phyloP scores from a whole-genome alignment of 495 filamentous ascomycete species.

The Sordaria brevicollis region DNA sequence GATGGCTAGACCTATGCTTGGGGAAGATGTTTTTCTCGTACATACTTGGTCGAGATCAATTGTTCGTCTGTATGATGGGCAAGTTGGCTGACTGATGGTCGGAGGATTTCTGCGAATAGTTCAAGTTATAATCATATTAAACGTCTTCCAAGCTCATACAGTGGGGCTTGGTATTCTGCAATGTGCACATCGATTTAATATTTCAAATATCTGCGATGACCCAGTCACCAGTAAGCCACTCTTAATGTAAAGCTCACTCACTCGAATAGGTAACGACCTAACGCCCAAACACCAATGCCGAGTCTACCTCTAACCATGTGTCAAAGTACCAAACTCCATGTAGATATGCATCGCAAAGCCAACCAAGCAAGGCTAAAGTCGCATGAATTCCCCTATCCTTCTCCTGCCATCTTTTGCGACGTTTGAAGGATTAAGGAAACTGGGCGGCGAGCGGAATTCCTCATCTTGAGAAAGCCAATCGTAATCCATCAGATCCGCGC shows the following conservation, averaged over 20 bases:
- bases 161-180: rapidly evolving
- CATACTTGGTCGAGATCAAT: background rate
- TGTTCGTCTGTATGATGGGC: background rate
- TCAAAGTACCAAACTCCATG: background rate
- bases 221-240: background rate
- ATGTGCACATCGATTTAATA: background rate
- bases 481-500: background rate
- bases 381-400: background rate
- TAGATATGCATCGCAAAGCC: background rate
- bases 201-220: background rate
- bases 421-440: background rate
- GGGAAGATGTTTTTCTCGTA: background rate
- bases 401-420: background rate
- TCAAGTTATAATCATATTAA: background rate
- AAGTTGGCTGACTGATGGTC: background rate
- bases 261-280: background rate
- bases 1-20: background rate
- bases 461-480: background rate
- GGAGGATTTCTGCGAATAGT: too few species aligned
- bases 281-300: background rate
- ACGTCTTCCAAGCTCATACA: background rate
- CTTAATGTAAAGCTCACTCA: background rate
- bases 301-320: background rate
- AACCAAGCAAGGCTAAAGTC: background rate
- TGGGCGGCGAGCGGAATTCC: background rate